Evolutionary conservation across 768 basidiomycete species (phyloP), one percentile per base, ranked within the genome.

Genomic region (Termitomyces eurrhizus): DNA sequence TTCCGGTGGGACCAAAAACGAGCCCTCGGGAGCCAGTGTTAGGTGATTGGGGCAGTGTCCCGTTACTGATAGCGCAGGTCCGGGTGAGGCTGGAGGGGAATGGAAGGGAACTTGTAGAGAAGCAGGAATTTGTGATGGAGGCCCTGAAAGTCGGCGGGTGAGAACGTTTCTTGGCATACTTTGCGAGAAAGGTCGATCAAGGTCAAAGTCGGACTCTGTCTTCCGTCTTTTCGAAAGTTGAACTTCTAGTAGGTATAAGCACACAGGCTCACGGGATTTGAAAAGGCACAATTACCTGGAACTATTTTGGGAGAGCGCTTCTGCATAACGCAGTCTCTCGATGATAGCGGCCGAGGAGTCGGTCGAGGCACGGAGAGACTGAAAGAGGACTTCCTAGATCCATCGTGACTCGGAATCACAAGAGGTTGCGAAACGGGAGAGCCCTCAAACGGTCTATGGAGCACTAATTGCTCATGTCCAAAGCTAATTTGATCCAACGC

Each of bases 141-240:
- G 45, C 12, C 8, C 21, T 36, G 55, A 24, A 21, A 11, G 11
- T 39, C 46, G 45, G 13, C 32, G 36, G 18, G 18, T 42, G 1
- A 41, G 39, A 1, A 29, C 18, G 11, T 54, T 18, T n/a, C 39
- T 6, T 41, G 18, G 6, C 26, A 29, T 41, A n/a, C 26, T 32
- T 26, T 54, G 37, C 53, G 16, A 13, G 4, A 41, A n/a, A 7
- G 52, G 4, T 29, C n/a, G 39, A 36, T 29, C 13, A 33, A 42
- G 46, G 36, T 35, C 18, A 13, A 50, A 8, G n/a, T 60, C 58
- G 9, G 55, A 37, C 48, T 60, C 56, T 24, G 56, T 62, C 52
- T 58, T 64, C 21, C 61, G 60, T 7, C 63, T 49, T 36, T 66
- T 66, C 42, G 36, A 35, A 42, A 5, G 18, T 12, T 36, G 24